Base-by-base conservation (phyloP, 495 filamentous ascomycete genomes). In the Neurospora sublineolata region DNA sequence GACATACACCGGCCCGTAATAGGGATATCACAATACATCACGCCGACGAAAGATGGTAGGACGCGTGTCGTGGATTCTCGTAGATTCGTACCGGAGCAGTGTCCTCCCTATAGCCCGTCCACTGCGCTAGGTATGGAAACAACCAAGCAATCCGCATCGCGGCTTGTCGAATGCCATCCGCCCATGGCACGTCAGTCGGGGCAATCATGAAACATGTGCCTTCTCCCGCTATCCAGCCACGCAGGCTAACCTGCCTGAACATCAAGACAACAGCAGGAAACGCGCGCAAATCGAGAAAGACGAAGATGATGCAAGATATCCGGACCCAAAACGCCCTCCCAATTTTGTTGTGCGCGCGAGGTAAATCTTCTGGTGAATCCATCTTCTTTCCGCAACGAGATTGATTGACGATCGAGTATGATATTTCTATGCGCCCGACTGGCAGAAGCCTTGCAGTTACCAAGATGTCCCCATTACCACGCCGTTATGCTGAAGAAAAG, bases 291-390 rank as follows among this genome's bases (percentile, higher is more conserved):
- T 74, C 77, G 75, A 79, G 70, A 76, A 79, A 76, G 78, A 82
- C 81, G 82, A 82, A 79, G 80, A 84, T 86, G 84, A 87, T 89
- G 88, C 87, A 88, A 91, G 90, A 93, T 93, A 93, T 93, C 92
- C 91, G 91, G 91, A 94, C 89, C 90, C 87, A 84, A 64, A 88
- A 86, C 84, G 84, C 86, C 85, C 79, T 73, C 75, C 83, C 81
- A 77, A 80, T 79, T 82, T 75, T 79, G 84, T 81, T 76, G 78
- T 76, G 76, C 71, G 71, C 73, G 71, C 73, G 78, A 79, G 80
- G 82, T 83, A 78, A 81, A 80, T 83, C 82, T 85, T 87, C 86
- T 83, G 84, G 84, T 85, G 79, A 81, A 83, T 89, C 89, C 90
- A 89, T 91, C 89, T 89, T 91, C 87, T 91, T 90, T 91, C 89